A percentile compares a stretch with the other conserved stretches of the same genome.
Evolutionary conservation across 345 rosid species (phyloP).

Genomic region (Aquilaria malaccensis): DNA sequence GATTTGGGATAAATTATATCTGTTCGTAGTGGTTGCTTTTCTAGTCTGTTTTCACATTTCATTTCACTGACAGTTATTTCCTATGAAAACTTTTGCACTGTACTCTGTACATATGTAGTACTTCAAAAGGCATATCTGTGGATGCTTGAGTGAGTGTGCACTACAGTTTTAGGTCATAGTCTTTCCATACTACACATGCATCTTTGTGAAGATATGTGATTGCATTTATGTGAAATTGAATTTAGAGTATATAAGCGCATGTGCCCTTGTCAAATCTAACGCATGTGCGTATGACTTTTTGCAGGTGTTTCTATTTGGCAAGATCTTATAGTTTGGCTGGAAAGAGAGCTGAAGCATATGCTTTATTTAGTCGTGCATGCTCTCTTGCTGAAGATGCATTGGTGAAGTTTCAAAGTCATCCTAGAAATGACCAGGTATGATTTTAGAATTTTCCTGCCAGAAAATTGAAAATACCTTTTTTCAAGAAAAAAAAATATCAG

Average conservation of each 20-base stretch:
- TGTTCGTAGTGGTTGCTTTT: not conserved
- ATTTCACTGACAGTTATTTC: too few relatives aligned
- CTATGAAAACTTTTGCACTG: too few relatives aligned
- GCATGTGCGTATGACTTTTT: conserved; percentile 15
- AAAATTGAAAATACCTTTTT: not conserved
- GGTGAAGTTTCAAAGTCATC: conserved; percentile 32
- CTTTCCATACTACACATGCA: too few relatives aligned
- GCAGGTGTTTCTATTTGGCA: conserved; percentile 94
- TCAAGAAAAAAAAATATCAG: not conserved
- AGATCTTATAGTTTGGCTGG: conserved; percentile 89
- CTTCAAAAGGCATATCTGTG: too few relatives aligned
- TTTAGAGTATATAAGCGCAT: not conserved
- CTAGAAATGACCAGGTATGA: conserved; percentile 48
- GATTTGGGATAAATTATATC: too few relatives aligned
- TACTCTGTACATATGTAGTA: too few relatives aligned
- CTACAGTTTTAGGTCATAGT: too few relatives aligned
- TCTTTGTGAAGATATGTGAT: not conserved
- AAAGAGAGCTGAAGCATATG: conserved; percentile 83
- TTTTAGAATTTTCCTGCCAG: not conserved
- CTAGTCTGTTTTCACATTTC: too few relatives aligned
- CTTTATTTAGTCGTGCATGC: conserved; percentile 63
- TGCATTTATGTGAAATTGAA: not conserved
- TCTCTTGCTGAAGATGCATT: conserved; percentile 75
- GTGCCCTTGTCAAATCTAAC: conserved; percentile 3
- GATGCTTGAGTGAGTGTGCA: too few relatives aligned